Base-by-base conservation (phyloP, 2,329 filamentous ascomycete genomes). In the Colletotrichum cordylinicola region DNA sequence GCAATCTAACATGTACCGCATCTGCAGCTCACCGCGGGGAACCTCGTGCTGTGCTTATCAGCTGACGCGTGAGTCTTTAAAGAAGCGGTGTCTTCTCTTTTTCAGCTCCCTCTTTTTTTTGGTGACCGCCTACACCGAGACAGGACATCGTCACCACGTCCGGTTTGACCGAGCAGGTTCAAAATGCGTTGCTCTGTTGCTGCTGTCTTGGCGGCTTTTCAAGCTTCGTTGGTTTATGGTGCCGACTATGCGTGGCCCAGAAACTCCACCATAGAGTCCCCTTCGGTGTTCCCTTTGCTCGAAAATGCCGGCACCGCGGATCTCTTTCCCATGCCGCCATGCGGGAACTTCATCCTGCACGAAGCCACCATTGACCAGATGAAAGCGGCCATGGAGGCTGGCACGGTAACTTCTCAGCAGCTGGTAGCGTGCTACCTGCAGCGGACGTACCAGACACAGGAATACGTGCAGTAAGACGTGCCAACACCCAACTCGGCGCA, bases 341-440 rank as follows among this genome's bases (percentile, higher is more conserved):
- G 94, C 82, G 83, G 89, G 72, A 89, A 88, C 12, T 88, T 94
- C 78, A 84, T 86, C 64, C 85, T 95, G 18, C 92, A 94, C 82
- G 93, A 95, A 81, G 92, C 92, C 18, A 93, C 90, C 8, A 93
- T 95, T 77, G 92, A 94, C 77, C 84, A 93, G 75, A 88, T 96
- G 79, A 93, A 94, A 79, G 80, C 83, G 6, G 89, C 89, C 35
- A 87, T 95, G 87, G 79, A 79, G 8, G 82, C 83, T n/a, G 90
- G 90, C 6, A 85, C 81, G 13, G 83, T 94, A 74, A 93, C 90
- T 0, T 90, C 89, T 21, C 87, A 89, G 29, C 86, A 93, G 76
- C 84, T 94, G 27, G 86, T 90, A 10, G 80, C 84, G n/a, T 94
- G 93, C 84, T 94, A 94, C 82, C 80, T 93, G 48, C 85, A 89